A percentile compares a stretch with the other conserved stretches of the same genome.
phyloP scores from a whole-genome alignment of 2,329 filamentous ascomycete genomes.

The Fusarium sublunatum region DNA sequence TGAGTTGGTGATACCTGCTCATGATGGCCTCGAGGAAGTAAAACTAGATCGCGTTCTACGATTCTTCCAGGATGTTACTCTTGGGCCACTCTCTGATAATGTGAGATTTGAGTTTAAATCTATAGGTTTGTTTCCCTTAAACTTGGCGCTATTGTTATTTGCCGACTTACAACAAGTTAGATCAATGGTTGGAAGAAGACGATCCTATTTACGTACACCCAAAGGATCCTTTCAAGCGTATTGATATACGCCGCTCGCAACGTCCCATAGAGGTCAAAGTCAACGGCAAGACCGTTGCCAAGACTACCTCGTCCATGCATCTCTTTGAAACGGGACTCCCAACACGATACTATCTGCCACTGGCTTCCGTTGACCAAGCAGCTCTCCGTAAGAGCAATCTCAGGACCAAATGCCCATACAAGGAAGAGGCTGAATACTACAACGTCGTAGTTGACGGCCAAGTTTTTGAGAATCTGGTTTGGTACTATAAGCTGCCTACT shows the following conservation, averaged over 20 bases:
- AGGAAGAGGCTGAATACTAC: conserved; percentile 73
- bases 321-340: conserved; percentile 71
- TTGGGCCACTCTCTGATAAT: conserved; percentile 49
- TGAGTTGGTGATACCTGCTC: conserved; percentile 47
- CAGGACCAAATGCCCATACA: conserved; percentile 72
- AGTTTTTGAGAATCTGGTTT: conserved; percentile 64
- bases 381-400: conserved; percentile 62
- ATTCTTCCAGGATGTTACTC: conserved; percentile 54
- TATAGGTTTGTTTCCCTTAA: conserved; percentile 45
- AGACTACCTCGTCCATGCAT: conserved; percentile 60
- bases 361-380: conserved; percentile 59
- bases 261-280: conserved; percentile 64
- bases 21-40: conserved; percentile 40
- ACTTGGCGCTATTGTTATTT: accelerated
- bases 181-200: conserved; percentile 66
- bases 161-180: conserved; percentile 32
- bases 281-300: conserved; percentile 60
- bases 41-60: conserved; percentile 52
- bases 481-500: conserved; percentile 71
- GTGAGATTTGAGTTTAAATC: conserved; percentile 52
- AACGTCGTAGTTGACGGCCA: conserved; percentile 60
- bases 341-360: conserved; percentile 68
- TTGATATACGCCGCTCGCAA: conserved; percentile 69
- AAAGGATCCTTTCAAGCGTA: conserved; percentile 74
- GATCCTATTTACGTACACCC: conserved; percentile 69